Base-by-base conservation (phyloP, 2,329 filamentous ascomycete genomes). In the Fusarium sp. region DNA sequence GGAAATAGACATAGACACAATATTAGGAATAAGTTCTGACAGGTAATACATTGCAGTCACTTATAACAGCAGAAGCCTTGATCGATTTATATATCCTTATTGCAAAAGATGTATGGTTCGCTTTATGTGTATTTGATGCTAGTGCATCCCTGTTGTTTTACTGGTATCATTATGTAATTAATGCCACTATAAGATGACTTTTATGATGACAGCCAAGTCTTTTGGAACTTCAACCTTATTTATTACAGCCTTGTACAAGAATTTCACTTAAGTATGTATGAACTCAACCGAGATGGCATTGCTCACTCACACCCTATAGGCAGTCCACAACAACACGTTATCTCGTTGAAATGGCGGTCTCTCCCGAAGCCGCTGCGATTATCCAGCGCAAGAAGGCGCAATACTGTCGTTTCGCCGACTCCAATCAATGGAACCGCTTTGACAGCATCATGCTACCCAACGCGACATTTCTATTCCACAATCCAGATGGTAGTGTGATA, bases 351-450 rank as follows among this genome's bases (percentile, higher is more conserved):
- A 72, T 73, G 60, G 15, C 33, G 5, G 60, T 62, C 2, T 25
- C 57, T 5, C 32, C 43, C 1, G 69, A 73, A 35, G 40, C 23
- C 0, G 28, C 50, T 3, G 13, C 60, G 3, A 67, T 74, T 2
- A 74, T 75, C 9, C 46, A 58, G 4, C 62, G 44, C 16, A 75
- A 75, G 28, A 75, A 74, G 18, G 69, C 66, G 2, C 57, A 72
- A 9, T 75, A 72, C 18, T 75, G 72, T 21, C 65, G 66, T 1
- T 65, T 44, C 11, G 65, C 62, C 1, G 72, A 75, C 21, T 37
- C 65, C 8, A 50, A 75, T 3, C 69, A 71, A 10, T 75, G 65
- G 72, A 15, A 70, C 2, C 28, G 32, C 9, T 73, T 74, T 4
- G 47, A 67, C 5, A 50, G 19, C 1, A 61, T 74, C 4, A 72